Base-by-base conservation (phyloP, 1,284 basidiomycete species). In the Trichosporon coremiiforme region DNA sequence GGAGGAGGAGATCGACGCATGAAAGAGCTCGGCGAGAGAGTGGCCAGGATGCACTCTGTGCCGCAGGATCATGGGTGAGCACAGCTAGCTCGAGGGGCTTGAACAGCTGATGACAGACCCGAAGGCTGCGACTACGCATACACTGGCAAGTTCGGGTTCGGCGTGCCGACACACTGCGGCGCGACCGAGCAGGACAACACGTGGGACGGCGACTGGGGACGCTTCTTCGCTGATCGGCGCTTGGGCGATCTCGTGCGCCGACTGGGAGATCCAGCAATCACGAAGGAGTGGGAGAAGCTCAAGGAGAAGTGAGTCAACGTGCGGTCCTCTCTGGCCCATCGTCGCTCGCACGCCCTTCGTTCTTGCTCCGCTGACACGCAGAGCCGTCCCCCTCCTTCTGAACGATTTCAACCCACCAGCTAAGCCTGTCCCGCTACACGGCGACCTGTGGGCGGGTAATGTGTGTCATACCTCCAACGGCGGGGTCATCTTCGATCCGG, bases 101-200 rank as follows among this genome's bases (percentile, higher is more conserved):
- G n/a, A n/a, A n/a, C n/a, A 62, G 29, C 55, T 60, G n/a, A 65
- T 41, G 4, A 12, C 64, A 53, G 57, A 41, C 33, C 31, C 10
- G 5, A 36, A 22, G 31, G 57, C 53, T 38, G 35, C 20, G 47
- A 55, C 50, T 15, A 25, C 65, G 38, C 36, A 4, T 74, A 71
- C 78, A 85, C 45, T 6, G 69, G 71, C 47, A 85, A 88, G 2
- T 94, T 89, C 80, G 93, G 93, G 1, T 94, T 94, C 76, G 80
- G 83, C 1, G 87, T 91, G 7, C 89, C 91, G 0, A 94, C 93
- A 8, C 91, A 89, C 80, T 95, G 93, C 75, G 93, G 93, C 2
- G 86, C 85, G 7, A 94, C 92, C 4, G 87, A 88, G 70, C 86
- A 92, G 76, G 86, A 88, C 69, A 94, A 94, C 65, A 89, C 86